Evolutionary conservation across 768 basidiomycete species (phyloP), one percentile per base, ranked within the genome.

Genomic region (Suillus fuscotomentosus): DNA sequence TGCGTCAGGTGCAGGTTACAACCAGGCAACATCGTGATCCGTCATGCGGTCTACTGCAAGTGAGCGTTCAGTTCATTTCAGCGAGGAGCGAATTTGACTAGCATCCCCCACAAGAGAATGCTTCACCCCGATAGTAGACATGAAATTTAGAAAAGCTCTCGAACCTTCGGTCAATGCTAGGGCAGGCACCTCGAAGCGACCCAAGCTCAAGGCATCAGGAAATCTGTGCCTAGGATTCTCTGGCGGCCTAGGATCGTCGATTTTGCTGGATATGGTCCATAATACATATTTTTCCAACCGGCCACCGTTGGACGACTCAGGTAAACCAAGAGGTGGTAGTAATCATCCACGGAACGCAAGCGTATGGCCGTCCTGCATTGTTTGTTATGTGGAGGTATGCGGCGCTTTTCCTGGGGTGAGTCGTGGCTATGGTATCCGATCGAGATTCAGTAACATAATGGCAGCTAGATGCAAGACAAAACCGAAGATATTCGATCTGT

Each of bases 11-110:
- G 92, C 75, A 93, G 91, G 72, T 77, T 75, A 38, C 83, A 82
- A 31, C 67, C 62, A 8, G 92, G 90, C 27, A 90, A 87, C 60
- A 78, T 93, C 36, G 87, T 92, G 56, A 86, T 93, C 62, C 83
- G 91, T 48, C 90, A 94, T 72, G 86, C 89, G 15, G 89, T 91
- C 22, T 94, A 94, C 71, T 94, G 92, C 90, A 91, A 87, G 92
- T 92, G 70, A 69, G 17, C 24, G 5, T 43, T 20, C 9, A 42
- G 20, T 56, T 43, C 24, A 53, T 64, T 41, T 57, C 56, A 42
- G 27, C 27, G 15, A 47, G 36, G 15, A 17, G 27, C 57, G 10
- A 3, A 45, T 59, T 17, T 42, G 57, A 53, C 50, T 55, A 39
- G 31, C 43, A 50, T 47, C 47, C 11, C 8, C 38, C 47, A 31